These are phyloP conservation scores for Psilocybe azurescens DNA, from an alignment of 768 basidiomycete species.

Conservation along the genomic window DNA sequence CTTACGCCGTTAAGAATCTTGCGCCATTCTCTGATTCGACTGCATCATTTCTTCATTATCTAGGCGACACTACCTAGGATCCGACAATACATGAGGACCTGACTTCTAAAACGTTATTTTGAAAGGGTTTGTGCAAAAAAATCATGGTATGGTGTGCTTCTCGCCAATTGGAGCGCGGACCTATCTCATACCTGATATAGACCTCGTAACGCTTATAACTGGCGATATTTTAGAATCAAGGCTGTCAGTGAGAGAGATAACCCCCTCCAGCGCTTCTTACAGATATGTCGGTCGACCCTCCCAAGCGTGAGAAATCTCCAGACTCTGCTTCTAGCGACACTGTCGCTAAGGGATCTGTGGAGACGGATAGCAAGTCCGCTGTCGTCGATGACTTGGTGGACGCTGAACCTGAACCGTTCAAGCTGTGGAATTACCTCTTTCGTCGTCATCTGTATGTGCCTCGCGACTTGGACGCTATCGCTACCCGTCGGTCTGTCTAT, in stretches of 20 bases:
- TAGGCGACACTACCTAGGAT: background rate
- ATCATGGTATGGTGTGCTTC: constrained; percentile 3
- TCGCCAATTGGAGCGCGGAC: background rate
- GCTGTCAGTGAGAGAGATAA: background rate
- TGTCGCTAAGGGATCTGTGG: constrained; percentile 11
- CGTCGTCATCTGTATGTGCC: constrained; percentile 25
- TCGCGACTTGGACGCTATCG: constrained; percentile 40
- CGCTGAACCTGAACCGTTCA: constrained; percentile 40
- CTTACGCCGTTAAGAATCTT: constrained; percentile 7
- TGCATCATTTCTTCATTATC: constrained; percentile 12
- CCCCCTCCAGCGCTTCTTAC: background rate
- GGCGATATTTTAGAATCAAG: background rate
- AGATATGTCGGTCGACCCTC: constrained; percentile 9
- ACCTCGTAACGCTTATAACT: background rate
- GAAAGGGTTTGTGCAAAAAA: background rate
- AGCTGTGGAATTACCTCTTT: constrained; percentile 38
- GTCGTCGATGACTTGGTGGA: constrained; percentile 37
- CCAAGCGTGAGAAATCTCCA: constrained; percentile 3
- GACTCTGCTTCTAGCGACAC: constrained; percentile 6
- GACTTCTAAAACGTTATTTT: constrained; percentile 1
- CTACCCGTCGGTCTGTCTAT: constrained; percentile 55
- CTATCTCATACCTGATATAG: constrained; percentile 2
- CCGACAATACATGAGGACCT: background rate
- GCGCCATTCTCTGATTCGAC: constrained; percentile 11
- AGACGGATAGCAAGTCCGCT: constrained; percentile 22